phyloP scores from a whole-genome alignment of 768 basidiomycete genomes.

The Boletus bicolor region DNA sequence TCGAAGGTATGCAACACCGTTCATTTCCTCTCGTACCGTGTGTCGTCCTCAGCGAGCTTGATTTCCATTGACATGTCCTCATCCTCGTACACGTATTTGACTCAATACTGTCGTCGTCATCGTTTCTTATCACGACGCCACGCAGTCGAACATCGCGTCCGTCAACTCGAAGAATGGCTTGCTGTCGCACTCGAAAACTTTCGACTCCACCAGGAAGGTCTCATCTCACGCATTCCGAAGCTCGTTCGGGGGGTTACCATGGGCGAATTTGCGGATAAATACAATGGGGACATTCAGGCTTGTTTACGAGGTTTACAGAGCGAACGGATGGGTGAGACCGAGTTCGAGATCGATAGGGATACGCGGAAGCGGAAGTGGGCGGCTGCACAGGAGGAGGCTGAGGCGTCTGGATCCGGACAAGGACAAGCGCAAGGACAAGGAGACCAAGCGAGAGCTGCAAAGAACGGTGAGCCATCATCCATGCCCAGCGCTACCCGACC shows the following conservation, averaged over 20 bases:
- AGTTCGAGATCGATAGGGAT: conserved; percentile 59
- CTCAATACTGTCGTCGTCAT: not conserved
- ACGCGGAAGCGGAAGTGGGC: conserved; percentile 79
- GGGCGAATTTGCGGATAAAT: conserved; percentile 76
- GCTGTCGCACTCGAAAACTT: conserved; percentile 72
- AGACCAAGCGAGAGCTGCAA: conserved; percentile 41
- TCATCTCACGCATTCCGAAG: conserved; percentile 70
- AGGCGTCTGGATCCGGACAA: conserved; percentile 35
- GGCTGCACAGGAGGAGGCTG: conserved; percentile 54
- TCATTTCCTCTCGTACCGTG: not conserved
- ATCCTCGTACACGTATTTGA: too few relatives aligned
- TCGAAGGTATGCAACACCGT: conserved; percentile 55
- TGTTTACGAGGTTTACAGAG: conserved; percentile 67
- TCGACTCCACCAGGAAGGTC: conserved; percentile 69
- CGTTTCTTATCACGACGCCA: not conserved
- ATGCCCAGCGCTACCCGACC: not conserved
- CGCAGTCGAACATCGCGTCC: conserved; percentile 68
- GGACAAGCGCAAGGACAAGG: not conserved
- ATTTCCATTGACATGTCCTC: too few relatives aligned
- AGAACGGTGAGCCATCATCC: conserved; percentile 46
- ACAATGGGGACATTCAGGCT: conserved; percentile 71
- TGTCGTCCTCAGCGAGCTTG: not conserved
- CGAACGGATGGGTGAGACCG: conserved; percentile 53
- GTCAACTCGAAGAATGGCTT: conserved; percentile 75
- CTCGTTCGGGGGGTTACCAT: conserved; percentile 69